Evolutionary conservation across 108 stramenopile genomes (phyloP).

Genomic region (Hondaea fermentalgiana): DNA sequence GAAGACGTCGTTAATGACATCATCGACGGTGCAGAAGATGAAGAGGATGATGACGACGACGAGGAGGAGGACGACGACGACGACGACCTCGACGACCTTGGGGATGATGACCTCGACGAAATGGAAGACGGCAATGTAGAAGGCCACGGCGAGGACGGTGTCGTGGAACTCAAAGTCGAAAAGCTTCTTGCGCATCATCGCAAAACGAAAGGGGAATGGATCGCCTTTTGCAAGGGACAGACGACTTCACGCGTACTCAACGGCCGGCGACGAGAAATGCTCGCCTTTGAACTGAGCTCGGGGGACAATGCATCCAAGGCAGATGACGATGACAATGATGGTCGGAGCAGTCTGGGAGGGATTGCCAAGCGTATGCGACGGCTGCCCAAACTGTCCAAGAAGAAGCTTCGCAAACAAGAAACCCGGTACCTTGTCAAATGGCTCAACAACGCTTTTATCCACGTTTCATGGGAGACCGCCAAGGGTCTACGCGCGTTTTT

Average conservation of each 20-base stretch:
- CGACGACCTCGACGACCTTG: not conserved
- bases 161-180: not conserved
- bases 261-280: not conserved
- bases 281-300: not conserved
- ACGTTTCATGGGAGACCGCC: conserved; percentile 18
- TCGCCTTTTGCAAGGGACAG: not conserved
- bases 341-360: not conserved
- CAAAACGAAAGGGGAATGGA: conserved; percentile 2
- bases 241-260: not conserved
- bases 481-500: not conserved
- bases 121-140: not conserved
- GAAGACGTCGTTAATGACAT: too few relatives aligned
- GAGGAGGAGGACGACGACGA: not conserved
- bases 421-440: conserved; percentile 3
- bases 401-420: conserved; percentile 15
- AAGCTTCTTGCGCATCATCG: not conserved
- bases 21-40: not conserved
- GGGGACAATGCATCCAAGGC: not conserved
- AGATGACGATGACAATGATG: not conserved
- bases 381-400: not conserved
- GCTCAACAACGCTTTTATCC: not conserved
- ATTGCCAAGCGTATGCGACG: not conserved
- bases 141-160: not conserved
- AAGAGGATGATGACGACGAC: not conserved
- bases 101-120: not conserved